phyloP scores from a whole-genome alignment of 225 moss, liverwort and hornwort species.

The Asterella californica region DNA sequence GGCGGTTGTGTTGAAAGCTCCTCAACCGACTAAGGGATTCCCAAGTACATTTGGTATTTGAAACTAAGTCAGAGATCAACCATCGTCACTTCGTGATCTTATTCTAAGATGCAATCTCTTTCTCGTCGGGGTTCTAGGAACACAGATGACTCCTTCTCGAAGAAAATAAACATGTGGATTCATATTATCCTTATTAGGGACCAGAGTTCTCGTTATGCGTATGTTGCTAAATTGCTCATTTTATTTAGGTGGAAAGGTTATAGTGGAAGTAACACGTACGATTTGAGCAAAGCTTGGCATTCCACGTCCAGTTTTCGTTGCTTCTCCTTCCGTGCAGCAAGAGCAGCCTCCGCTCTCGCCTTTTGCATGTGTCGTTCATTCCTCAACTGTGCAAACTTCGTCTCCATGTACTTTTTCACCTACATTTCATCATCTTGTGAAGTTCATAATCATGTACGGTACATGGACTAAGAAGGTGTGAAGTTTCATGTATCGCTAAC shows the following conservation, averaged over 20 bases:
- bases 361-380: constrained; percentile 30
- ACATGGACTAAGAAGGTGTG: neutral
- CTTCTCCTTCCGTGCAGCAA: constrained; percentile 35
- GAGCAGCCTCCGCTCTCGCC: constrained; percentile 32
- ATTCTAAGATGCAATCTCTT: neutral
- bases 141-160: too few relatives aligned
- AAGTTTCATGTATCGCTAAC: too few relatives aligned
- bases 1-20: neutral
- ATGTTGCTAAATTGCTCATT: too few relatives aligned
- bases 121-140: neutral
- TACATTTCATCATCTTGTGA: neutral
- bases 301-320: constrained; percentile 36
- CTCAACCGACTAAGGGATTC: neutral
- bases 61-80: neutral
- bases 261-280: constrained; percentile 24
- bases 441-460: neutral
- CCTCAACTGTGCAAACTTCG: constrained; percentile 28
- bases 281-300: constrained; percentile 33
- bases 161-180: too few relatives aligned
- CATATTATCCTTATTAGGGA: too few relatives aligned
- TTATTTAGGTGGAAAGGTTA: neutral
- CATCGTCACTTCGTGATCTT: neutral
- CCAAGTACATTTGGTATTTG: neutral
- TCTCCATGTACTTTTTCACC: constrained; percentile 45
- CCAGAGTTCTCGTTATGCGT: too few relatives aligned